phyloP scores from a whole-genome alignment of 2,329 filamentous ascomycete genomes.

The Colletotrichum acutatum region DNA sequence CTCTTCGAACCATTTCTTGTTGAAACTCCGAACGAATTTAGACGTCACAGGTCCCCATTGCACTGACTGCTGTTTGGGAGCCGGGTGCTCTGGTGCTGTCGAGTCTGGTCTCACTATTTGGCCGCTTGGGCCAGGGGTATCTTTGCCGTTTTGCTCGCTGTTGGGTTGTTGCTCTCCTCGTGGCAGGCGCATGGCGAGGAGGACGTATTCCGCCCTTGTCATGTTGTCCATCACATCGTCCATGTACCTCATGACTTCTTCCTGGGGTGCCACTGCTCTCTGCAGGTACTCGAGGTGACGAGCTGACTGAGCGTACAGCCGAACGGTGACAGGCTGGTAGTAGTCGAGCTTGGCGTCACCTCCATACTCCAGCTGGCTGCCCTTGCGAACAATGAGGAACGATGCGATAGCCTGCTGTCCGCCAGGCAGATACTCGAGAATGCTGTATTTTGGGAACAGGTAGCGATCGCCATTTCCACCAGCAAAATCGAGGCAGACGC shows the following conservation, averaged over 20 bases:
- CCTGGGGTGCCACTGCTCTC: slow-evolving; percentile 69
- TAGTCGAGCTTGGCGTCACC: slow-evolving; percentile 75
- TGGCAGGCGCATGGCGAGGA: slow-evolving; percentile 75
- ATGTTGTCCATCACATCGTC: slow-evolving; percentile 76
- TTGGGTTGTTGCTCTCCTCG: slow-evolving; percentile 51
- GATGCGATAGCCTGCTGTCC: slow-evolving; percentile 76
- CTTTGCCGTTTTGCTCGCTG: slow-evolving; percentile 38
- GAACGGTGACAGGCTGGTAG: slow-evolving; percentile 79
- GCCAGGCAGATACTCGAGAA: slow-evolving; percentile 72
- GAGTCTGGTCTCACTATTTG: not conserved
- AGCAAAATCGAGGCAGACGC: slow-evolving; percentile 76
- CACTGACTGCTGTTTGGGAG: slow-evolving; percentile 31
- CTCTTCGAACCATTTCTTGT: slow-evolving; percentile 36
- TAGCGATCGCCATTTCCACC: slow-evolving; percentile 79
- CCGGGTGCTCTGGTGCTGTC: slow-evolving; percentile 9
- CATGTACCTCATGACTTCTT: slow-evolving; percentile 75
- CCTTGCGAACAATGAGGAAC: slow-evolving; percentile 81
- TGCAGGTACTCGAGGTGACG: slow-evolving; percentile 70
- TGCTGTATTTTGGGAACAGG: slow-evolving; percentile 81
- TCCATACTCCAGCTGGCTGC: slow-evolving; percentile 72
- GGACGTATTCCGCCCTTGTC: slow-evolving; percentile 74
- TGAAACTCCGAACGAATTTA: slow-evolving; percentile 29
- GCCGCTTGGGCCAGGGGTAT: not conserved
- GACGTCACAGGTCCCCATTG: slow-evolving; percentile 30
- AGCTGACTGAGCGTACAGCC: slow-evolving; percentile 64